Conservation (phyloP, 139 green algal species). For the Chlamydomonas applanata region DNA sequence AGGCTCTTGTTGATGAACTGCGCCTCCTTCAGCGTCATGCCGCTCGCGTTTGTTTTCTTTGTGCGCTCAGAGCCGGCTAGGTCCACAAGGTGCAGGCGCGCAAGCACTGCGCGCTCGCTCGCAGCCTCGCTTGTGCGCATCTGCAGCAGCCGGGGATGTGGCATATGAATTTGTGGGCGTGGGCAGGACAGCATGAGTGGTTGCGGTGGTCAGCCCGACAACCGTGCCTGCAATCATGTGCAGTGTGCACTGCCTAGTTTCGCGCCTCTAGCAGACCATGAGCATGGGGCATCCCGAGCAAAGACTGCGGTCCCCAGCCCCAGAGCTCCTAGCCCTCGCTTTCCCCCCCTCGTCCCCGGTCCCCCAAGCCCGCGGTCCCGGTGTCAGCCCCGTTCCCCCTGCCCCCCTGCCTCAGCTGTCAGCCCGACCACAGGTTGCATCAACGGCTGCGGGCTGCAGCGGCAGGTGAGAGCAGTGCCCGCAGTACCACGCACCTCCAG, state of each 20-base stretch:
- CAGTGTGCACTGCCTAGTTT: not conserved
- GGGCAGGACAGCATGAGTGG: not conserved
- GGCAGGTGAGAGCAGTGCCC: too few relatives aligned
- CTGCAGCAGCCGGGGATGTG: not conserved
- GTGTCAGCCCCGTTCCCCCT: too few relatives aligned
- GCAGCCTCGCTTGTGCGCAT: constrained; percentile 56
- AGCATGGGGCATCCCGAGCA: too few relatives aligned
- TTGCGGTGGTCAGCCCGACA: not conserved
- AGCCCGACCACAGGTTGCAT: too few relatives aligned
- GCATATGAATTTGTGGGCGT: not conserved
- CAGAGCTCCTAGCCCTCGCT: too few relatives aligned
- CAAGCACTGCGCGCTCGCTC: constrained; percentile 58
- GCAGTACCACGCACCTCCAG: constrained; percentile 33
- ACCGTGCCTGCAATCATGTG: not conserved
- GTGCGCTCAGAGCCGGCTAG: constrained; percentile 78
- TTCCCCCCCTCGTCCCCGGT: too few relatives aligned
- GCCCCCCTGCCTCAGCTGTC: too few relatives aligned
- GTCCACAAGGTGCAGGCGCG: constrained; percentile 72
- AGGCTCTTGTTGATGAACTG: constrained; percentile 84
- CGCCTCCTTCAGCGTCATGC: constrained; percentile 61
- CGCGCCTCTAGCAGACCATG: not conserved
- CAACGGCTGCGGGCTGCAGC: too few relatives aligned
- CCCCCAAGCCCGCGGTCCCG: too few relatives aligned
- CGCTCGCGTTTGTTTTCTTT: constrained; percentile 70
- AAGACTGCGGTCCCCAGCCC: too few relatives aligned